phyloP scores from a whole-genome alignment of 2,329 filamentous ascomycete genomes.

The Colletotrichum navitas region DNA sequence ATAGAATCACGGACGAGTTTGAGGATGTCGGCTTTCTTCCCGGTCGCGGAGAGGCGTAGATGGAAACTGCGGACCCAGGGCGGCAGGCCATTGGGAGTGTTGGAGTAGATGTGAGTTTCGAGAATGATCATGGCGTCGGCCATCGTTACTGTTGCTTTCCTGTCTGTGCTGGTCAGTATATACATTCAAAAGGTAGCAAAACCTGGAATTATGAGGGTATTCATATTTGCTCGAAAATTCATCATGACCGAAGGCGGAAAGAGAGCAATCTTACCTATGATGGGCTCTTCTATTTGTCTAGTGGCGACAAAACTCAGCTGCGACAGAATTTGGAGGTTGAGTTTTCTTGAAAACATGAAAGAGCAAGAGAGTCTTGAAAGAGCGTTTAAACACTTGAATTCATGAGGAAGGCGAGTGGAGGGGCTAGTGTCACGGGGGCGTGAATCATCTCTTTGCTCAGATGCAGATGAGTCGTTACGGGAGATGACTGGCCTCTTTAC shows the following conservation, averaged over 20 bases:
- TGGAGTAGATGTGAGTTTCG: constrained; percentile 33
- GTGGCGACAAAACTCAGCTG: background rate
- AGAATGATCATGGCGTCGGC: constrained; percentile 15
- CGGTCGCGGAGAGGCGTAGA: constrained; percentile 20
- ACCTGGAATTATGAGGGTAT: too few relatives aligned
- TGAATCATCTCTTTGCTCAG: background rate
- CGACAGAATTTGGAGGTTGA: background rate
- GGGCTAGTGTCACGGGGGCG: background rate
- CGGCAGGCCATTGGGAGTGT: background rate
- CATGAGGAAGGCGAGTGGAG: background rate
- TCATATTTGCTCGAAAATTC: background rate
- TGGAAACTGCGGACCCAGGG: constrained; percentile 25
- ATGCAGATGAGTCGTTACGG: background rate
- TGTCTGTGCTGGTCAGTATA: background rate
- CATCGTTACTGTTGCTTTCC: constrained; percentile 3
- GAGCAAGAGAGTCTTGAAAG: background rate
- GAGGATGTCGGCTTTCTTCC: constrained; percentile 26
- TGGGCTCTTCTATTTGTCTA: background rate
- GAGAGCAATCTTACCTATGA: background rate
- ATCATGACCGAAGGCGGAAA: background rate
- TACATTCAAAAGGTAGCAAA: rapidly evolving
- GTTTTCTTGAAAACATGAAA: background rate
- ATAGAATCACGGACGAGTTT: constrained; percentile 17
- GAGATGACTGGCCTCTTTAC: too few relatives aligned
- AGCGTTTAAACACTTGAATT: background rate